Conservation (phyloP, 768 basidiomycete species). For the Tylopilus intermedius region DNA sequence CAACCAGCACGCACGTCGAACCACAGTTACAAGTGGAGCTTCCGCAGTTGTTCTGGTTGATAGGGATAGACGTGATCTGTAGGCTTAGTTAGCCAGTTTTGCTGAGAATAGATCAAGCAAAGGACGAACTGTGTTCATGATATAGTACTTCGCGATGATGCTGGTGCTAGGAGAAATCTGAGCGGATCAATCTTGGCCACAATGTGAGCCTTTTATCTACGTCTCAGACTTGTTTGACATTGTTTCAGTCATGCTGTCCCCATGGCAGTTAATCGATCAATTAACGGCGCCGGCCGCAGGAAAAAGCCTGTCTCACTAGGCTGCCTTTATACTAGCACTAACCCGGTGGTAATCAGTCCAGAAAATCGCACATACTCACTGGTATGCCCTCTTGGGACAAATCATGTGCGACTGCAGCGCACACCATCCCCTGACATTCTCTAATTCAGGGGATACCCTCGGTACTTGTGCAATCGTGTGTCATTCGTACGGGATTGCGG, state of each 20-base stretch:
- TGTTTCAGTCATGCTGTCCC: background rate
- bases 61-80: background rate
- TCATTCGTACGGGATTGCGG: no score
- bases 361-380: no score
- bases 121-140: conserved; percentile 6
- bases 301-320: no score
- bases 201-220: background rate
- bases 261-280: no score
- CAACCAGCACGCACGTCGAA: background rate
- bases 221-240: background rate
- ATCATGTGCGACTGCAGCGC: background rate
- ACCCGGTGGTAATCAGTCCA: no score
- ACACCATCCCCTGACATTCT: no score
- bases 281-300: background rate
- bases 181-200: background rate
- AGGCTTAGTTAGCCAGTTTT: background rate
- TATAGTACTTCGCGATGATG: background rate
- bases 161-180: background rate
- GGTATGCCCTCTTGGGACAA: no score
- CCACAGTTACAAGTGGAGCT: background rate
- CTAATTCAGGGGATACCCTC: no score
- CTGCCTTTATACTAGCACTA: background rate
- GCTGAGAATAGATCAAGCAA: background rate
- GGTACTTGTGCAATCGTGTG: no score
- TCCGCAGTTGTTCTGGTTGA: conserved; percentile 11